Percentiles rank a stretch among this genome's conserved stretches.
phyloP scores from a whole-genome alignment of 2,329 filamentous ascomycete genomes.

The Fusarium cyanostomum region DNA sequence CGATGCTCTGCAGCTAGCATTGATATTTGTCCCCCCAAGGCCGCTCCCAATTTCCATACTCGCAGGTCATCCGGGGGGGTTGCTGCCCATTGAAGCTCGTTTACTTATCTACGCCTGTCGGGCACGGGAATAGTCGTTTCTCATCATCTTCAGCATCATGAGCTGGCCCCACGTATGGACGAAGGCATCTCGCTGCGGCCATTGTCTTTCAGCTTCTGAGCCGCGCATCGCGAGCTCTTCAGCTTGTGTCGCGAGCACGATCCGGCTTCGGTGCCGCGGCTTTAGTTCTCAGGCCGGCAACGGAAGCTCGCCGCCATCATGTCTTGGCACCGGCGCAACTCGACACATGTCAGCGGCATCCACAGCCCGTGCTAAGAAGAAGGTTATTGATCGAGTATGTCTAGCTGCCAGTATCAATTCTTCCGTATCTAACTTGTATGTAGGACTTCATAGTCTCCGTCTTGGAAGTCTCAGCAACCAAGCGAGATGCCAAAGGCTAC shows the following conservation, averaged over 20 bases:
- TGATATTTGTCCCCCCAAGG: conserved; percentile 21
- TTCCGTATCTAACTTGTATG: conserved; percentile 14
- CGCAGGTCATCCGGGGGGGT: conserved; percentile 35
- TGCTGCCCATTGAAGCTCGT: conserved; percentile 15
- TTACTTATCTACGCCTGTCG: conserved; percentile 3
- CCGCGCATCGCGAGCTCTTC: conserved; percentile 3
- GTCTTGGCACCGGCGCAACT: conserved; percentile 26
- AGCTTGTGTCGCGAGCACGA: conserved; percentile 2
- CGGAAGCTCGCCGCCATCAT: conserved; percentile 14
- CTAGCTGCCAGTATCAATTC: not conserved
- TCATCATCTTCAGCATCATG: conserved; percentile 47
- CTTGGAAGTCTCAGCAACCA: conserved; percentile 87
- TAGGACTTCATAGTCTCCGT: conserved; percentile 89
- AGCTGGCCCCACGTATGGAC: conserved; percentile 53
- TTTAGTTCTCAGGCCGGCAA: conserved; percentile 26
- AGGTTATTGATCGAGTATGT: conserved; percentile 47
- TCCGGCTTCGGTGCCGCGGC: conserved; percentile 18
- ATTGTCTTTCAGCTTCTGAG: conserved; percentile 25
- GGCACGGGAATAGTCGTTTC: conserved; percentile 22
- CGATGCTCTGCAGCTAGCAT: conserved; percentile 39
- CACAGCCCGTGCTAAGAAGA: conserved; percentile 44
- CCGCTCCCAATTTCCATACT: conserved; percentile 28
- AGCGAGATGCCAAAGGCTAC: conserved; percentile 91
- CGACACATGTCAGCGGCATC: conserved; percentile 46
- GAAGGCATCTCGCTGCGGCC: conserved; percentile 47